These are phyloP conservation scores for Diaporthe vexans DNA, from an alignment of 2,329 filamentous ascomycete genomes.

Conservation along the genomic window DNA sequence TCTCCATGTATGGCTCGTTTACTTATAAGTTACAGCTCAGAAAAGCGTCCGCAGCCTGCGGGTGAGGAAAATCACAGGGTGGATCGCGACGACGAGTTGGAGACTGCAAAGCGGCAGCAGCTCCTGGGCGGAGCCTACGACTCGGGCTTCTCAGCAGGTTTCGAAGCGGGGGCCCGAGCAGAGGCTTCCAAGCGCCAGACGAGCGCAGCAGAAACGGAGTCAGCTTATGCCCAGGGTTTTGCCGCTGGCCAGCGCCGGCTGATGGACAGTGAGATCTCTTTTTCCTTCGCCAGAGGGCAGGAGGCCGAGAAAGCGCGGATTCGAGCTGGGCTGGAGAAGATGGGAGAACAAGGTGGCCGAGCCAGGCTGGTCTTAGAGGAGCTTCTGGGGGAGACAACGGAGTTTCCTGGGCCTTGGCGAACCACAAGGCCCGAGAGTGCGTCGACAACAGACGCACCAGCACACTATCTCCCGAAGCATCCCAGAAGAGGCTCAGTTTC, in stretches of 20 bases:
- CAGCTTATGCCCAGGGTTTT: not conserved
- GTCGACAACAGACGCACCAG: not conserved
- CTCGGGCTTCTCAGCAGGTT: conserved; percentile 7
- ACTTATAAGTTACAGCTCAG: conserved; percentile 6
- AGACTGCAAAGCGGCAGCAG: not conserved
- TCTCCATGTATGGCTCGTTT: not conserved
- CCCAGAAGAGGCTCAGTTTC: not conserved
- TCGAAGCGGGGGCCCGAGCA: conserved; percentile 14
- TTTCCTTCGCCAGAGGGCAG: conserved; percentile 14
- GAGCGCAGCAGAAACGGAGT: not conserved
- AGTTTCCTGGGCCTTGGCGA: not conserved
- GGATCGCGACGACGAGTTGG: not conserved
- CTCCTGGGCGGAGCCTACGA: conserved; percentile 26
- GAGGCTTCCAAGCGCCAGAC: not conserved
- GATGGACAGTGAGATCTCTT: conserved; percentile 17
- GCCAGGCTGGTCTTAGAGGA: not conserved
- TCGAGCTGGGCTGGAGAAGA: not conserved
- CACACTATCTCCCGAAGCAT: not conserved
- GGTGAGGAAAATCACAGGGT: not conserved
- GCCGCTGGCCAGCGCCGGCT: conserved; percentile 23
- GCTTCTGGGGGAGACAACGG: not conserved
- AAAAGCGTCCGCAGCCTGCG: not conserved
- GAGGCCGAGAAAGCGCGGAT: conserved; percentile 12
- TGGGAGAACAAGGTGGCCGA: not conserved
- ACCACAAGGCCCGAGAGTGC: not conserved